phyloP scores from a whole-genome alignment of 768 basidiomycete genomes.

The Naganishia vishniacii region DNA sequence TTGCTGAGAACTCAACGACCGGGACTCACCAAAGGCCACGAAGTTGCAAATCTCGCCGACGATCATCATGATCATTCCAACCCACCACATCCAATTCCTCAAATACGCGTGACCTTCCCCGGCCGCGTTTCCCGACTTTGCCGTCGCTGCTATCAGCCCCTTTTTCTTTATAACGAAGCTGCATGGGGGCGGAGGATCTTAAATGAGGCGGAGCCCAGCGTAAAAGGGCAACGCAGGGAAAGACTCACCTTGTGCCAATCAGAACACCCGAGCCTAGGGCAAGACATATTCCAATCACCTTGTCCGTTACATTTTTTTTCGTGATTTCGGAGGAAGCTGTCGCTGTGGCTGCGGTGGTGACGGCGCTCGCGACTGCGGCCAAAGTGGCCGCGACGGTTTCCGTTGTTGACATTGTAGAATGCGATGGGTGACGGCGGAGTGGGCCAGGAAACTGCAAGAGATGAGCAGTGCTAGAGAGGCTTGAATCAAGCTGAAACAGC shows the following conservation, averaged over 20 bases:
- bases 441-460: too few species aligned
- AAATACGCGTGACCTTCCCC: slow-evolving; percentile 91
- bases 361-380: neutral
- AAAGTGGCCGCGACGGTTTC: neutral
- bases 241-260: slow-evolving; percentile 60
- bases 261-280: slow-evolving; percentile 66
- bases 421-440: too few species aligned
- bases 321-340: slow-evolving; percentile 31
- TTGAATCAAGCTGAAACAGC: too few species aligned
- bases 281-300: slow-evolving; percentile 50
- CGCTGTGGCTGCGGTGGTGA: slow-evolving; percentile 34
- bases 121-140: slow-evolving; percentile 51
- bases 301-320: slow-evolving; percentile 37
- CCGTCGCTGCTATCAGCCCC: slow-evolving; percentile 59
- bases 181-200: too few species aligned
- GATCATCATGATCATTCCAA: slow-evolving; percentile 93
- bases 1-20: neutral
- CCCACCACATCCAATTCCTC: slow-evolving; percentile 89
- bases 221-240: too few species aligned
- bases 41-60: slow-evolving; percentile 56
- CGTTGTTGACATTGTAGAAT: neutral
- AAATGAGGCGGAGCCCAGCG: too few species aligned
- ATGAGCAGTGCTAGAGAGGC: too few species aligned
- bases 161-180: slow-evolving; percentile 99
- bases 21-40: slow-evolving; percentile 44